phyloP scores from a whole-genome alignment of 2,329 filamentous ascomycete genomes.

The Cladosporium cucumerinum region DNA sequence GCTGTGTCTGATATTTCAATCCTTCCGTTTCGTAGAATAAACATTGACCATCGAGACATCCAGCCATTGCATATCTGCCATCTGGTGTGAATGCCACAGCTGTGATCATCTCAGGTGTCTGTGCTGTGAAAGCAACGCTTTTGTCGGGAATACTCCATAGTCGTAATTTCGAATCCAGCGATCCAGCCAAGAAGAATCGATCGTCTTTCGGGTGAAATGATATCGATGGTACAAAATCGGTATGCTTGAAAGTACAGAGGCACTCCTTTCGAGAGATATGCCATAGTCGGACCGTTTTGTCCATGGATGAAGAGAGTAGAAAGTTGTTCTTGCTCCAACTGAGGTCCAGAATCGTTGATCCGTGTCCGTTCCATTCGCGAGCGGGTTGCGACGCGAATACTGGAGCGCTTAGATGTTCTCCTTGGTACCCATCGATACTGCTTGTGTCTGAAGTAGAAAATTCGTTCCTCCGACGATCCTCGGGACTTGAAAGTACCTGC shows the following conservation, averaged over 20 bases:
- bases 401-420: conserved; percentile 70
- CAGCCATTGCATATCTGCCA: conserved; percentile 83
- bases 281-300: conserved; percentile 94
- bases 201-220: conserved; percentile 93
- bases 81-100: conserved; percentile 92
- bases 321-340: conserved; percentile 99
- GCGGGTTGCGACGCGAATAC: conserved; percentile 80
- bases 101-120: conserved; percentile 83
- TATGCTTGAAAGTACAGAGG: conserved; percentile 89
- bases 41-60: conserved; percentile 79
- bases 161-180: conserved; percentile 79
- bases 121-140: conserved; percentile 76
- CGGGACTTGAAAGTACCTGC: conserved; percentile 77
- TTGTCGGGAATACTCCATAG: conserved; percentile 98
- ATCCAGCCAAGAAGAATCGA: conserved; percentile 93
- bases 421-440: conserved; percentile 40
- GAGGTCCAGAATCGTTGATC: conserved; percentile 79
- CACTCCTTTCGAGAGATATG: conserved; percentile 82
- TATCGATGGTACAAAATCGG: conserved; percentile 91
- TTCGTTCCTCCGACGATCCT: conserved; percentile 65
- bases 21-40: conserved; percentile 92
- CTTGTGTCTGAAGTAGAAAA: conserved; percentile 30
- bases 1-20: conserved; percentile 75
- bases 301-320: conserved; percentile 91
- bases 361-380: conserved; percentile 79